A percentile compares a stretch with the other conserved stretches of the same genome.
Evolutionary conservation across 2,329 filamentous ascomycete species (phyloP).

Genomic region (Microascus cirrosus): DNA sequence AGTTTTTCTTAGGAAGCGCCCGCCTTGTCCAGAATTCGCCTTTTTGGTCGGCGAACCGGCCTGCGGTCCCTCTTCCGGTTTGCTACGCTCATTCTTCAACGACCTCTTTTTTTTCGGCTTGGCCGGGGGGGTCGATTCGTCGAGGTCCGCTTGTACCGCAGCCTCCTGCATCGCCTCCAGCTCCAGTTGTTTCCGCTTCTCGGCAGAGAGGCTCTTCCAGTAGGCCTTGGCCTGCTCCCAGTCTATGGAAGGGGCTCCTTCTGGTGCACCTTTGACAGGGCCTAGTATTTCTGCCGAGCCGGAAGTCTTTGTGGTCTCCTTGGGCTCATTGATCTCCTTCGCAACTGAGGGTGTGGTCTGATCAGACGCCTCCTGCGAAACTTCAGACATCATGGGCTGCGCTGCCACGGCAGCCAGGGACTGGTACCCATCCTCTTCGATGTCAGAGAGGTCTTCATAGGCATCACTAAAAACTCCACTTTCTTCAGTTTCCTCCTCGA

Average conservation of each 20-base stretch:
- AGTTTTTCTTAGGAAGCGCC: not conserved
- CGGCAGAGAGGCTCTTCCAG: conserved; percentile 54
- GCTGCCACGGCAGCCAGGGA: conserved; percentile 64
- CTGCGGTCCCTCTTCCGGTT: not conserved
- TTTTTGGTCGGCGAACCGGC: conserved; percentile 19
- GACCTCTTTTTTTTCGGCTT: conserved; percentile 22
- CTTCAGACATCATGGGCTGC: conserved; percentile 28
- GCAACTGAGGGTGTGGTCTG: conserved; percentile 3
- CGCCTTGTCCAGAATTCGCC: conserved; percentile 6
- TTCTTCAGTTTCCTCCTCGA: conserved; percentile 31
- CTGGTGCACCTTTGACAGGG: not conserved
- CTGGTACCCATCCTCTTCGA: conserved; percentile 55
- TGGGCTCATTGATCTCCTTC: not conserved
- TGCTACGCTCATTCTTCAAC: not conserved
- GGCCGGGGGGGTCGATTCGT: conserved; percentile 18
- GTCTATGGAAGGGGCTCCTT: conserved; percentile 23
- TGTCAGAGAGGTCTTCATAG: conserved; percentile 58
- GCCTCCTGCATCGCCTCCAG: conserved; percentile 43
- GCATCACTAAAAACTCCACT: conserved; percentile 65
- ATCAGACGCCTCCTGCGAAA: conserved; percentile 4
- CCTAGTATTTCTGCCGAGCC: not conserved
- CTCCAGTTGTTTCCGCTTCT: conserved; percentile 52
- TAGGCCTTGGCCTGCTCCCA: conserved; percentile 61
- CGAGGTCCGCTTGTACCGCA: conserved; percentile 32
- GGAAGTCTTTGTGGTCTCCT: not conserved